phyloP scores from a whole-genome alignment of 1,284 basidiomycete genomes.

The Xerocomus amazonicus region DNA sequence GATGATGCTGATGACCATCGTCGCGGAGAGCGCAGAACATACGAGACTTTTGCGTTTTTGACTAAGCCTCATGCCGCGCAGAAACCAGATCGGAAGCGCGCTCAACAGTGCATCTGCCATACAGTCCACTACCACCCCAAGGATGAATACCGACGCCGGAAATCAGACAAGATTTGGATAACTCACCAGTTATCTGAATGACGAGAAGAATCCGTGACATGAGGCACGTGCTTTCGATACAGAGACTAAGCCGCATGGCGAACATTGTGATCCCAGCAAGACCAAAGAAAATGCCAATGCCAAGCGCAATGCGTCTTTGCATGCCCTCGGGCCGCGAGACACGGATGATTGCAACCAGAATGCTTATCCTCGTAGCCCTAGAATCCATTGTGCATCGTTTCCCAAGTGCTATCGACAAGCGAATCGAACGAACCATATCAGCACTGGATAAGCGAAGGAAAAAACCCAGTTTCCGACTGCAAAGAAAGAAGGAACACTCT shows the following conservation, averaged over 20 bases:
- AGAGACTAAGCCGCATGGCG: slow-evolving; percentile 12
- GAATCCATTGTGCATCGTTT: slow-evolving; percentile 2
- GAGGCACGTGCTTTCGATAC: slow-evolving; percentile 12
- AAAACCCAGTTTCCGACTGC: slow-evolving; percentile 13
- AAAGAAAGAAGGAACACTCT: slow-evolving; percentile 9
- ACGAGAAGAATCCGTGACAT: slow-evolving; percentile 9
- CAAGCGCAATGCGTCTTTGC: slow-evolving; percentile 7
- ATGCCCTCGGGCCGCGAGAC: slow-evolving; percentile 19
- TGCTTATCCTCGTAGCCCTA: slow-evolving; percentile 28
- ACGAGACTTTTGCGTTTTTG: slow-evolving; percentile 18
- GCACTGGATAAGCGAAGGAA: slow-evolving; percentile 18
- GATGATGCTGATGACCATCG: slow-evolving; percentile 20
- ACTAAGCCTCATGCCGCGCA: slow-evolving; percentile 12
- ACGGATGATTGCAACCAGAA: slow-evolving; percentile 26
- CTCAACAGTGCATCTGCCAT: slow-evolving; percentile 18
- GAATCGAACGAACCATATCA: slow-evolving; percentile 26
- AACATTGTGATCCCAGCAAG: slow-evolving; percentile 9
- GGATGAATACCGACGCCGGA: slow-evolving; percentile 1
- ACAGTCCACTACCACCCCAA: slow-evolving; percentile 13
- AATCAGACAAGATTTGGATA: neutral
- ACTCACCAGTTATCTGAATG: slow-evolving; percentile 21
- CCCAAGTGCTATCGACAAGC: neutral
- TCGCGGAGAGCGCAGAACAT: slow-evolving; percentile 21
- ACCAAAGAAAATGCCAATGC: slow-evolving; percentile 17
- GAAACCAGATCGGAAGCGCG: slow-evolving; percentile 18